Evolutionary conservation across 306 rosid genomes (phyloP), one percentile per base, ranked within the genome.

Genomic region (Sicyos edulis): DNA sequence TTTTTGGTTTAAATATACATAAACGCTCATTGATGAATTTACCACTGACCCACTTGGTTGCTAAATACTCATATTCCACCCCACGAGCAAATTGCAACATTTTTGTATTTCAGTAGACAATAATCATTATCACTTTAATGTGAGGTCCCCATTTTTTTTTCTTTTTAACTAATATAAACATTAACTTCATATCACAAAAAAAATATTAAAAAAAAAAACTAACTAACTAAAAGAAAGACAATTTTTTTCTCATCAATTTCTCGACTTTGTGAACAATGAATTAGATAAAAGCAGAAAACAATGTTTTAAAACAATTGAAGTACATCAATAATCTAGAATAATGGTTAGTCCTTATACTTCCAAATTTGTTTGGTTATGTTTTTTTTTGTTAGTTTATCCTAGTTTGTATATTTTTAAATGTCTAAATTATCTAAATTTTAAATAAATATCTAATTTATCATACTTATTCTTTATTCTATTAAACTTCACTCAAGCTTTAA

Each of bases 1-100:
- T 12, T 59, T 24, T 59, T 59, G 15, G 34, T 59, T 26, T 13
- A 7, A 59, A n/a, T n/a, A n/a, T n/a, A n/a, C n/a, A 29, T 29
- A 37, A 60, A 29, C 16, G 40, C 0, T 32, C 47, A 26, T 29
- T 13, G n/a, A 32, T 29, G 45, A 26, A 60, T 60, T 60, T 29
- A 60, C 15, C 42, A 59, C 13, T 10, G 17, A 12, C 66, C 37
- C 44, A 24, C 37, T 21, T 21, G 24, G 37, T 60, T 60, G 44
- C 37, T 26, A 5, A 60, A 26, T 29, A 29, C n/a, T 57, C 62
- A 58, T 58, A 2, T 58, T 58, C 64, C 64, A 58, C 64, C 64
- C 64, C 64, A 58, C 64, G 64, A 58, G n/a, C 64, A 24, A 24
- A 64, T 64, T n/a, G 24, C 49, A 20, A 42, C 10, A n/a, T 9